Base-by-base conservation (phyloP, 768 basidiomycete genomes). In the Lactarius psammicola region DNA sequence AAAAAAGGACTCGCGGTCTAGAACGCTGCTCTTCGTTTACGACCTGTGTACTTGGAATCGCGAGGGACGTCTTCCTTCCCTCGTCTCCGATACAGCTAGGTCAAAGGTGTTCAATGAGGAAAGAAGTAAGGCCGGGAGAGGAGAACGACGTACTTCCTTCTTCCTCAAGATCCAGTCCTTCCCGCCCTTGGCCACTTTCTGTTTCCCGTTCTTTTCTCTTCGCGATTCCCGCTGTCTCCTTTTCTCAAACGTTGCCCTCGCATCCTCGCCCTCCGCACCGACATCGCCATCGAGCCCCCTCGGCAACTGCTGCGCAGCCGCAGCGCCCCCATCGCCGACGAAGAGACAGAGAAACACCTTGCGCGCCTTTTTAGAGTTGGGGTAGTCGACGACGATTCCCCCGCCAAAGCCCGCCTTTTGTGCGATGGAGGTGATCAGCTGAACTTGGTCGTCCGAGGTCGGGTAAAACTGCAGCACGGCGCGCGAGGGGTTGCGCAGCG, bases 401-500 rank as follows among this genome's bases (percentile, higher is more conserved):
- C 97, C 97, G 4, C 95, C 94, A 75, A 99, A 99, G 1, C 97
- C 97, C 8, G 96, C 94, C 71, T 87, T 89, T 73, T 94, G 94
- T 3, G 97, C 97, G 69, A 88, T 88, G 2, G 88, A 88, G 8
- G 95, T 96, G 72, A 98, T 95, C 62, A 99, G 84, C 71, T 92
- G 92, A 71, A 98, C 89, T 78, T 99, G 97, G 73, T 98, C 95
- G 77, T 99, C 97, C 6, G 92, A 93, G 1, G 92, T 89, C 9
- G 97, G 97, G 75, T 99, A 99, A 76, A 99, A 98, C 74, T 97
- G 95, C 68, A 95, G 82, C 26, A 95, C 81, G 3, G 91, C 94
- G 36, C 94, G 85, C 0, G 92, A 89, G 13, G 92, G 92, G 74
- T 92, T 93, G 58, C 88, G 84, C 33, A 96, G 84, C 11, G 89